Evolutionary conservation across 805 yeast genomes (phyloP), one percentile per base, ranked within the genome.

Genomic region (Schwanniomyces vanrijiae): DNA sequence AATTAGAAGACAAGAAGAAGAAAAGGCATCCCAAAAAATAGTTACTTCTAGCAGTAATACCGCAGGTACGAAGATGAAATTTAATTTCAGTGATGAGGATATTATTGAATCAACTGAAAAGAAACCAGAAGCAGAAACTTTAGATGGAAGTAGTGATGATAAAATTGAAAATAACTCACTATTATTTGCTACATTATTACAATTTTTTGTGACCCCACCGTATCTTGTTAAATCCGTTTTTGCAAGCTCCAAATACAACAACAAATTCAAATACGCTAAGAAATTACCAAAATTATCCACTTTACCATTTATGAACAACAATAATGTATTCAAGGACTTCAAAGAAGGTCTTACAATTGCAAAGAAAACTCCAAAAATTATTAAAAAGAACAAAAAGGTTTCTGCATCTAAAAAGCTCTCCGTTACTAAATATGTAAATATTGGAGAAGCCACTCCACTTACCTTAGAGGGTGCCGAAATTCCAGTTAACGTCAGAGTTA

Each of bases 181-280:
- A 60, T 58, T 83, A 6, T 75, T 89, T 45, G 90, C 92, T 1
- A 72, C 84, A 1, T 70, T 90, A 34, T 68, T 90, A 47, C 96
- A 89, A 60, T 90, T 71, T 60, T 88, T 88, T 58, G 82, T 90
- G 13, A 90, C 96, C 0, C 96, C 97, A 1, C 86, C 89, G 42
- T 88, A 90, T 59, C 71, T 90, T 37, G 78, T 83, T 16, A 83
- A 84, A 50, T 66, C 83, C 2, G 75, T 85, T 4, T 88, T 90
- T 69, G 59, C 60, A 28, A 73, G 77, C 50, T 56, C 56, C 67
- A 73, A 54, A 59, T 70, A 50, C 48, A 44, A 64, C 21, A 63
- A 68, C 31, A 77, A 81, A 59, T 80, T 87, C 61, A 75, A 75
- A 45, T 76, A 80, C 51, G 96, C 96, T 0, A 71, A 73, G 29